Evolutionary conservation across 129 eudicot genomes (phyloP).

Genomic region (Lonicera japonica): DNA sequence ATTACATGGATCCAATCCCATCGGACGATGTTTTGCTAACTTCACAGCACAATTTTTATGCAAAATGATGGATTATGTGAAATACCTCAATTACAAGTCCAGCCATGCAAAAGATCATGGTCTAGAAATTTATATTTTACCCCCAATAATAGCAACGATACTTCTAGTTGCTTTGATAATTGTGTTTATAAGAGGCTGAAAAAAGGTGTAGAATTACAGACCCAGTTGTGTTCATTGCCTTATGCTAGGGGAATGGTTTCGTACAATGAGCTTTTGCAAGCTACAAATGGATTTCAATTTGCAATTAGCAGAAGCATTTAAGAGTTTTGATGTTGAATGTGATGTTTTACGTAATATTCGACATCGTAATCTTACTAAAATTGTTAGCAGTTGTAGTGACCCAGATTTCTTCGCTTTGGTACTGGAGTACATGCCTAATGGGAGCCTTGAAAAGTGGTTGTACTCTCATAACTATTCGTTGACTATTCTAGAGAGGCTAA

Average conservation of each 20-base stretch:
- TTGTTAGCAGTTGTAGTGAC: slow-evolving; percentile 20
- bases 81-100: slow-evolving; percentile 3
- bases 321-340: slow-evolving; percentile 24
- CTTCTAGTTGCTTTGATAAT: neutral
- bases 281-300: slow-evolving; percentile 14
- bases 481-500: slow-evolving; percentile 7
- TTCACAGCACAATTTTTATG: slow-evolving; percentile 3
- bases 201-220: neutral
- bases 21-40: slow-evolving; percentile 5
- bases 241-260: slow-evolving; percentile 7
- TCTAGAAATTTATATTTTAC: slow-evolving; percentile 1
- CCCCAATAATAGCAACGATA: neutral
- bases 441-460: slow-evolving; percentile 25
- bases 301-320: slow-evolving; percentile 7
- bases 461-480: slow-evolving; percentile 3
- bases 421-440: slow-evolving; percentile 24
- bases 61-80: slow-evolving; percentile 15
- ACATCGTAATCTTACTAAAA: slow-evolving; percentile 17
- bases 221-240: slow-evolving; percentile 1
- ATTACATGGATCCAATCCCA: no score
- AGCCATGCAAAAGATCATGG: neutral
- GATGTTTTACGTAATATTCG: slow-evolving; percentile 17
- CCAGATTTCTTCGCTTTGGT: slow-evolving; percentile 22
- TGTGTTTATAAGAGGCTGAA: neutral
- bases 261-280: slow-evolving; percentile 11